A percentile compares a stretch with the other conserved stretches of the same genome.
Conservation (phyloP, 768 basidiomycete genomes). For the Erythrobasidium yunnanense region DNA sequence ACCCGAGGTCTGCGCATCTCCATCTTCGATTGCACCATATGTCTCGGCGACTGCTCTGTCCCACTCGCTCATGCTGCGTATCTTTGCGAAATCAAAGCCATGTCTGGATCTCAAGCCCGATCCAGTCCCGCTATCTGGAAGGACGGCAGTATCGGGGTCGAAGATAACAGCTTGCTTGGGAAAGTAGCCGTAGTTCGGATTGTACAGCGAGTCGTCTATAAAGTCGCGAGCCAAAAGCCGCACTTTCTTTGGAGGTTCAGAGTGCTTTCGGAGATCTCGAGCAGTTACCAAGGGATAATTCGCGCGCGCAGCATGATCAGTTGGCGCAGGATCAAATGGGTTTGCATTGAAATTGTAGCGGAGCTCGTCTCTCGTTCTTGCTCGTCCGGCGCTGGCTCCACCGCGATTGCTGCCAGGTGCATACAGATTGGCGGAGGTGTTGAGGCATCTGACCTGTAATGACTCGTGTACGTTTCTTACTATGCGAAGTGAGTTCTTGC, state of each 20-base stretch:
- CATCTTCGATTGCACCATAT: conserved; percentile 61
- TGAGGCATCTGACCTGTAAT: conserved; percentile 4
- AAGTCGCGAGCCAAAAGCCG: conserved; percentile 94
- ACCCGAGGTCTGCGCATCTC: conserved; percentile 38
- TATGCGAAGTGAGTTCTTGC: not conserved
- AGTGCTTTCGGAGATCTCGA: conserved; percentile 52
- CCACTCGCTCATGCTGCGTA: conserved; percentile 64
- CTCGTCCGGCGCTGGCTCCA: not conserved
- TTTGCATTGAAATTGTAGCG: conserved; percentile 69
- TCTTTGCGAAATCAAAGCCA: conserved; percentile 56
- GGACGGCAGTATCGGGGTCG: conserved; percentile 41
- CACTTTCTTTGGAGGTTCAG: conserved; percentile 61
- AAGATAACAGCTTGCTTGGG: conserved; percentile 85
- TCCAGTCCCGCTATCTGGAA: conserved; percentile 46
- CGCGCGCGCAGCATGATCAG: conserved; percentile 19
- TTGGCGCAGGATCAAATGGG: conserved; percentile 42
- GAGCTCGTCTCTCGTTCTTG: conserved; percentile 42
- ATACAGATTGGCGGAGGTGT: not conserved
- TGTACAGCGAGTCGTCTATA: conserved; percentile 92
- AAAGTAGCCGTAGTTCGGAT: conserved; percentile 96
- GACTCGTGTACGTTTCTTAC: not conserved
- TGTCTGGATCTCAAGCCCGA: conserved; percentile 20
- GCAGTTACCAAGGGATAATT: conserved; percentile 56
- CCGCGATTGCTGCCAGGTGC: conserved; percentile 4
- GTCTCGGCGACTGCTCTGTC: conserved; percentile 65